phyloP scores from a whole-genome alignment of 768 basidiomycete genomes.

The Tricholoma matsutake region DNA sequence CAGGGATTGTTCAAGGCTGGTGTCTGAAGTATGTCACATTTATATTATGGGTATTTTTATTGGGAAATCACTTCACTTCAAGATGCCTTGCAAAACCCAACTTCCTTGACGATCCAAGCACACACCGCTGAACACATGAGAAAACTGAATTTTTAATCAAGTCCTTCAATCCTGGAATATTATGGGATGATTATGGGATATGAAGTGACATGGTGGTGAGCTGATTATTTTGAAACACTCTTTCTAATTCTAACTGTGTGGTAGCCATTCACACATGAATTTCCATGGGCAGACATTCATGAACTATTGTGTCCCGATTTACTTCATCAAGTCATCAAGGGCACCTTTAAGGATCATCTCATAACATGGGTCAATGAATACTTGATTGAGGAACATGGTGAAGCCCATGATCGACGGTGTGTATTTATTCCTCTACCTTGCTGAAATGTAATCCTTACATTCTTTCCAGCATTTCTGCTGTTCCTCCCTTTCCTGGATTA shows the following conservation, averaged over 20 bases:
- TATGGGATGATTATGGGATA: constrained; percentile 28
- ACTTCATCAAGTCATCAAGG: constrained; percentile 33
- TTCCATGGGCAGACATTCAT: constrained; percentile 29
- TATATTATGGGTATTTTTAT: background rate
- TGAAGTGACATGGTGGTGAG: constrained; percentile 17
- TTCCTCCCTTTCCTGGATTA: background rate
- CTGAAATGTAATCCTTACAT: background rate
- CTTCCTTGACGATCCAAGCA: constrained; percentile 18
- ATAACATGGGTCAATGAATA: constrained; percentile 27
- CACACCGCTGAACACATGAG: constrained; percentile 6
- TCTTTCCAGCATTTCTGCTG: background rate
- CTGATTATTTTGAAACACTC: background rate
- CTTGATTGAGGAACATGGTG: constrained; percentile 12
- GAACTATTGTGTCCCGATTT: constrained; percentile 27
- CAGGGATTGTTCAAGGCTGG: constrained; percentile 24
- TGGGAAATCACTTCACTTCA: background rate
- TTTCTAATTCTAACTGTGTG: background rate
- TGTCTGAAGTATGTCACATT: constrained; percentile 21
- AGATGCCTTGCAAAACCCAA: constrained; percentile 8
- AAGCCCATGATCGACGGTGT: constrained; percentile 18
- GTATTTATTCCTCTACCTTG: constrained; percentile 5
- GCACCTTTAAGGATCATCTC: constrained; percentile 30
- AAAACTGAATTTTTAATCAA: constrained; percentile 20
- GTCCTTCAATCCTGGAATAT: constrained; percentile 10
- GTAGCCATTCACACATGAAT: constrained; percentile 28